A percentile compares a stretch with the other conserved stretches of the same genome.
Conservation (phyloP, 805 yeast species). For the Saturnispora diversa region DNA sequence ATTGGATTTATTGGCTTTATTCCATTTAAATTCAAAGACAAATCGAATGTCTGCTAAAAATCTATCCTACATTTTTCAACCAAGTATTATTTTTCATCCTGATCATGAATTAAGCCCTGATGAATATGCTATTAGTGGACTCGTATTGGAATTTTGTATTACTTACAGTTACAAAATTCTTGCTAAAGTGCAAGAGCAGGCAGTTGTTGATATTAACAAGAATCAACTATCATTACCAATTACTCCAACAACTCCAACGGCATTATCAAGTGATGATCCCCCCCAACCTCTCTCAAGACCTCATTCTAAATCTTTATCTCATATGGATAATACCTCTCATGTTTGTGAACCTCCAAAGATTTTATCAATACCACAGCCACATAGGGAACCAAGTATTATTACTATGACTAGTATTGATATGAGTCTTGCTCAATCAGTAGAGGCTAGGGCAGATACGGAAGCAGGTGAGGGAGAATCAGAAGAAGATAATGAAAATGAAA, state of each 20-base stretch:
- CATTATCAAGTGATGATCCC: not conserved
- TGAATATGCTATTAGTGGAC: slow-evolving; percentile 80
- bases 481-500: no score
- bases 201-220: not conserved
- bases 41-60: slow-evolving; percentile 91
- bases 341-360: slow-evolving; percentile 12
- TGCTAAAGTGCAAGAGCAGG: slow-evolving; percentile 37
- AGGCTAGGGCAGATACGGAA: no score
- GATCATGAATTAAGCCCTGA: slow-evolving; percentile 87
- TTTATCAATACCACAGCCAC: slow-evolving; percentile 1
- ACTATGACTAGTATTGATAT: slow-evolving; percentile 2
- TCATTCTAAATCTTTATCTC: slow-evolving; percentile 38
- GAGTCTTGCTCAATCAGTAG: slow-evolving; percentile 2
- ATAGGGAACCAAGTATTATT: slow-evolving; percentile 4
- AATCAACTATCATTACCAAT: not conserved
- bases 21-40: slow-evolving; percentile 65
- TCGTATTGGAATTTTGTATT: slow-evolving; percentile 81
- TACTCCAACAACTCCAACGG: not conserved
- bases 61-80: slow-evolving; percentile 93
- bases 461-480: no score
- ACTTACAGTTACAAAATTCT: slow-evolving; percentile 75
- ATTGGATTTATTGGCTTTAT: slow-evolving; percentile 77
- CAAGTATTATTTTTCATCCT: slow-evolving; percentile 90
- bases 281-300: slow-evolving; percentile 18
- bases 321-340: slow-evolving; percentile 16